phyloP scores from a whole-genome alignment of 1,284 basidiomycete species.

The Porodaedalea pini region DNA sequence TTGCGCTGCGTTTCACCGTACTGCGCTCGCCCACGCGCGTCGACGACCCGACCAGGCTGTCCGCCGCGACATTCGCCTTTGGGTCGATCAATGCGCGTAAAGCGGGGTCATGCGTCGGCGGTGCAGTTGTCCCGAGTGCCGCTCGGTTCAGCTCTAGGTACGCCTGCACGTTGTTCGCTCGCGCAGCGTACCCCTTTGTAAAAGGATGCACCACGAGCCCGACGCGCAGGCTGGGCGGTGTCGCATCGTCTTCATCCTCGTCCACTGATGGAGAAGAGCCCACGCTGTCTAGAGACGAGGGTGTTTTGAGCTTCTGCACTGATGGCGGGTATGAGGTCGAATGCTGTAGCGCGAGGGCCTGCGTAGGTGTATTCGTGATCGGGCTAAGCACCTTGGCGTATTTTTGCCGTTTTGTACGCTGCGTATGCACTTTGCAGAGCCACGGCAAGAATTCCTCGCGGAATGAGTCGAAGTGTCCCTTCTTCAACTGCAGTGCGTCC shows the following conservation, averaged over 20 bases:
- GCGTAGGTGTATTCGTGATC: constrained; percentile 32
- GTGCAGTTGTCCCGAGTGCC: constrained; percentile 43
- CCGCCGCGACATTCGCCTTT: constrained; percentile 81
- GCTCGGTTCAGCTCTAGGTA: constrained; percentile 84
- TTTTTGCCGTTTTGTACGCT: constrained; percentile 52
- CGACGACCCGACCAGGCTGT: constrained; percentile 80
- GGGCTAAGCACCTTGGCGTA: constrained; percentile 51
- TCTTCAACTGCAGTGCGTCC: constrained; percentile 62
- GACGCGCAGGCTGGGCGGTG: constrained; percentile 49
- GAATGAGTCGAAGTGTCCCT: constrained; percentile 71
- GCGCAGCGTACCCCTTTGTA: constrained; percentile 58
- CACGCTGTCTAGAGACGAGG: constrained; percentile 28
- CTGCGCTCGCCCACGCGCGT: constrained; percentile 82
- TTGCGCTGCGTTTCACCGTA: constrained; percentile 82
- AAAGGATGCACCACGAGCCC: constrained; percentile 58
- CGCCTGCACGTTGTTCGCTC: constrained; percentile 80
- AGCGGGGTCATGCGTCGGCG: constrained; percentile 43
- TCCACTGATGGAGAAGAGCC: constrained; percentile 43
- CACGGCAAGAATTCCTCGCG: constrained; percentile 87
- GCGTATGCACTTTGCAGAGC: constrained; percentile 82
- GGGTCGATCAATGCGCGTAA: constrained; percentile 66
- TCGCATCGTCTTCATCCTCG: constrained; percentile 35
- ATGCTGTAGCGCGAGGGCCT: constrained; percentile 50
- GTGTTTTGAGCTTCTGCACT: constrained; percentile 22
- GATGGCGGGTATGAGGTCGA: constrained; percentile 44